Evolutionary conservation across 192 early-diverging fungal genomes (phyloP).

Genomic region (Backusella psychrophila): DNA sequence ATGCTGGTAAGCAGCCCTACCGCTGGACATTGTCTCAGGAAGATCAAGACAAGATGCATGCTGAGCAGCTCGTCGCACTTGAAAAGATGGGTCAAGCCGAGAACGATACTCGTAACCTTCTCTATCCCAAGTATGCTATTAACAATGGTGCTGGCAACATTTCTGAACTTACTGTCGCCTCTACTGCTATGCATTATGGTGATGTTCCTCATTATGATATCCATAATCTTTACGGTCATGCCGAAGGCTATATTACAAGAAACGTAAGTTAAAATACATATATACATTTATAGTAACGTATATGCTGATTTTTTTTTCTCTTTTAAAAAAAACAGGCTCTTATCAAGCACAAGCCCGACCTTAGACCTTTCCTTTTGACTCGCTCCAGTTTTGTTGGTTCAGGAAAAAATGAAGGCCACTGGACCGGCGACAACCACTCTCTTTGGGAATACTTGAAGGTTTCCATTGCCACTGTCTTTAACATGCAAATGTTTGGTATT

Average conservation of each 20-base stretch:
- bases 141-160: slow-evolving; percentile 46
- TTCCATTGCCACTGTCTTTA: slow-evolving; percentile 60
- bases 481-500: slow-evolving; percentile 70
- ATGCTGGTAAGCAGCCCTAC: slow-evolving; percentile 15
- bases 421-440: slow-evolving; percentile 60
- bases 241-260: slow-evolving; percentile 20
- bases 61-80: slow-evolving; percentile 11
- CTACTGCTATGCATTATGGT: slow-evolving; percentile 36
- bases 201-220: slow-evolving; percentile 29
- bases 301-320: neutral
- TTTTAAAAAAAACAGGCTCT: neutral
- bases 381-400: slow-evolving; percentile 65
- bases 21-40: slow-evolving; percentile 31
- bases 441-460: slow-evolving; percentile 54
- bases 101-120: slow-evolving; percentile 19
- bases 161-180: slow-evolving; percentile 46
- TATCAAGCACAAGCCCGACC: neutral
- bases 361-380: slow-evolving; percentile 57
- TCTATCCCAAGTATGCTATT: slow-evolving; percentile 51
- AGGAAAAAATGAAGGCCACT: slow-evolving; percentile 37
- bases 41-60: slow-evolving; percentile 35
- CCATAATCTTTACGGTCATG: slow-evolving; percentile 35
- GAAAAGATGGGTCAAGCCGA: neutral
- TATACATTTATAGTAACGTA: neutral
- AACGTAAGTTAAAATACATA: slow-evolving; percentile 8